A percentile compares a stretch with the other conserved stretches of the same genome.
Evolutionary conservation across 768 basidiomycete genomes (phyloP).

Genomic region (Kwoniella heveanensis): DNA sequence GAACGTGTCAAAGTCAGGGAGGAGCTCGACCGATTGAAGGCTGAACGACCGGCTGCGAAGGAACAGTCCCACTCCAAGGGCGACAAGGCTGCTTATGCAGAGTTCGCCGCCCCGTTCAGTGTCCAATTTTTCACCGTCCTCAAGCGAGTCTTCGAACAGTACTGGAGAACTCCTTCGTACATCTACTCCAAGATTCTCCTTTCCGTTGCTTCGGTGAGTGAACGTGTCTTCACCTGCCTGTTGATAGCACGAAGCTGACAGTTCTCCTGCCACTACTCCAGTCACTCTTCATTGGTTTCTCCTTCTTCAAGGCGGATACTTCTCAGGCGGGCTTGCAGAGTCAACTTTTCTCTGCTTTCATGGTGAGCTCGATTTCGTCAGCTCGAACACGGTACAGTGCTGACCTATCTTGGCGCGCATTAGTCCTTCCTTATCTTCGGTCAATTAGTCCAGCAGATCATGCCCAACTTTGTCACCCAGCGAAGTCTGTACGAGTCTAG

Average conservation of each 20-base stretch:
- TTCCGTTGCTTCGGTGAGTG: constrained; percentile 34
- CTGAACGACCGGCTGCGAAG: constrained; percentile 58
- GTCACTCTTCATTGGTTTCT: constrained; percentile 54
- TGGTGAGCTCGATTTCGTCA: constrained; percentile 30
- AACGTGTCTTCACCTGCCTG: not conserved
- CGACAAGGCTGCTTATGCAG: constrained; percentile 50
- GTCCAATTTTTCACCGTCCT: constrained; percentile 42
- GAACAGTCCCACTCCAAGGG: constrained; percentile 53
- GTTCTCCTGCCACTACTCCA: not conserved
- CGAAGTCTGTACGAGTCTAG: constrained; percentile 55
- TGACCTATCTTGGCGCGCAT: not conserved
- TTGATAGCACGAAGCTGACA: not conserved
- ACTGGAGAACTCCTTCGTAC: constrained; percentile 58
- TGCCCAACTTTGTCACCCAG: constrained; percentile 55
- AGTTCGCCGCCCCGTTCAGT: constrained; percentile 45
- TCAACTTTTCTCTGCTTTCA: constrained; percentile 53
- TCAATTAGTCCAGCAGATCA: constrained; percentile 55
- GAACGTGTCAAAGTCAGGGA: constrained; percentile 63
- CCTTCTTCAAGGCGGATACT: constrained; percentile 56
- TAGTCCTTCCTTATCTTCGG: constrained; percentile 53
- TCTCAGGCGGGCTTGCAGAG: constrained; percentile 54
- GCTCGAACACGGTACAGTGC: too few relatives aligned
- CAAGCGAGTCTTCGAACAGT: constrained; percentile 56
- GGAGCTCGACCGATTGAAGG: constrained; percentile 61
- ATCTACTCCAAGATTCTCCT: constrained; percentile 57